Percentiles rank a stretch among this genome's conserved stretches.
These are phyloP conservation scores for Blastobotrys robertii DNA, from an alignment of 805 yeast genomes.

Conservation along the genomic window DNA sequence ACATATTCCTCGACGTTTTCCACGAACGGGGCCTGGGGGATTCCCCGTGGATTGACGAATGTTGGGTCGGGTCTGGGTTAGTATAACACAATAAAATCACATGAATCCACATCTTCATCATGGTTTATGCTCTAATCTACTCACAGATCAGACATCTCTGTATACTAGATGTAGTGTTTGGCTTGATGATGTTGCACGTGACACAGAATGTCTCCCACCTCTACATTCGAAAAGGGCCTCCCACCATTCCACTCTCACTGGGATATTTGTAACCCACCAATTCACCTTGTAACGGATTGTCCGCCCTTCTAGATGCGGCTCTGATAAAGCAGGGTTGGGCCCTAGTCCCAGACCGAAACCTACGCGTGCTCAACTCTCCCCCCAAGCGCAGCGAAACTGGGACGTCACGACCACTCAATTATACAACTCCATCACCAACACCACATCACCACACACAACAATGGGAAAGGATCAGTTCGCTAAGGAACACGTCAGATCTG, in stretches of 20 bases:
- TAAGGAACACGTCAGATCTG: slow-evolving; percentile 91
- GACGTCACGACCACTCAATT: not conserved
- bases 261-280: too few species aligned
- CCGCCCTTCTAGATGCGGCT: too few species aligned
- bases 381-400: not conserved
- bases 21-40: slow-evolving; percentile 92
- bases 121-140: not conserved
- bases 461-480: slow-evolving; percentile 98
- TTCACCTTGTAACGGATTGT: too few species aligned
- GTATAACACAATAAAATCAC: too few species aligned
- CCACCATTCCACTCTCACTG: too few species aligned
- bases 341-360: not conserved
- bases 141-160: too few species aligned
- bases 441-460: slow-evolving; percentile 13
- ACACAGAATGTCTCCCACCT: too few species aligned
- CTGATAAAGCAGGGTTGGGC: too few species aligned
- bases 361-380: not conserved
- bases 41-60: slow-evolving; percentile 72
- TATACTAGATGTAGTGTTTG: too few species aligned
- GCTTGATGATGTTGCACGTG: too few species aligned
- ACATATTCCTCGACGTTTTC: slow-evolving; percentile 71
- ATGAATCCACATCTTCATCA: too few species aligned
- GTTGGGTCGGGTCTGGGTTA: slow-evolving; percentile 7
- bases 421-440: slow-evolving; percentile 3
- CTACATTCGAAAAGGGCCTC: too few species aligned